Evolutionary conservation across 2,329 filamentous ascomycete genomes (phyloP), one percentile per base, ranked within the genome.

Genomic region (Diaporthe aspalathi): DNA sequence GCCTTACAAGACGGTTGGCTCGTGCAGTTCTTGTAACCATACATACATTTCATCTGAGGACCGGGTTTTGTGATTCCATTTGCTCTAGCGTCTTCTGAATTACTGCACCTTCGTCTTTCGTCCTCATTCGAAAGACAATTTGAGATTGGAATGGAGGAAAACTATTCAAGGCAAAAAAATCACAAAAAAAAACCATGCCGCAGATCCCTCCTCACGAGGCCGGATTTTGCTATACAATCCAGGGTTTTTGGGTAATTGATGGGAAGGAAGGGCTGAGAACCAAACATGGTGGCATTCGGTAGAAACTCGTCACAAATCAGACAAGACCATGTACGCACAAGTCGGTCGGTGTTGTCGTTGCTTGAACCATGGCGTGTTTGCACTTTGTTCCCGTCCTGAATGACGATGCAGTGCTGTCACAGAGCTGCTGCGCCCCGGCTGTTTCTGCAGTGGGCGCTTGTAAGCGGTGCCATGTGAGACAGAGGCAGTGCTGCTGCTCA

Each of bases 221-320:
- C 9, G 53, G 53, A n/a, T 40, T 60, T 53, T 43, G 53, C 38
- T 68, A 27, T 52, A 50, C 47, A 29, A 9, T 40, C 40, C 53
- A 50, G 43, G 32, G 49, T 62, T 38, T n/a, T 60, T 68, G 72
- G 72, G 69, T 73, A 73, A 73, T 73, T n/a, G 50, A 54, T 47
- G 38, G 57, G 27, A 38, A n/a, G 45, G 27, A n/a, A 24, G 45
- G 27, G 20, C 50, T 65, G 60, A 50, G 45, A 50, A 65, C 29
- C 38, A 45, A 50, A 29, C 45, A n/a, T 35, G 47, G n/a, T 56
- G 45, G 47, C 45, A 68, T 43, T 52, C 49, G 67, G 49, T 73
- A 71, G 72, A 68, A 68, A 8, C 53, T 60, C 56, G 38, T 67
- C 56, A 53, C 63, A 70, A 54, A 67, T 50, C 71, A 71, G 35